These are phyloP conservation scores for Pleurotus pulmonarius DNA, from an alignment of 768 basidiomycete genomes.

Conservation along the genomic window DNA sequence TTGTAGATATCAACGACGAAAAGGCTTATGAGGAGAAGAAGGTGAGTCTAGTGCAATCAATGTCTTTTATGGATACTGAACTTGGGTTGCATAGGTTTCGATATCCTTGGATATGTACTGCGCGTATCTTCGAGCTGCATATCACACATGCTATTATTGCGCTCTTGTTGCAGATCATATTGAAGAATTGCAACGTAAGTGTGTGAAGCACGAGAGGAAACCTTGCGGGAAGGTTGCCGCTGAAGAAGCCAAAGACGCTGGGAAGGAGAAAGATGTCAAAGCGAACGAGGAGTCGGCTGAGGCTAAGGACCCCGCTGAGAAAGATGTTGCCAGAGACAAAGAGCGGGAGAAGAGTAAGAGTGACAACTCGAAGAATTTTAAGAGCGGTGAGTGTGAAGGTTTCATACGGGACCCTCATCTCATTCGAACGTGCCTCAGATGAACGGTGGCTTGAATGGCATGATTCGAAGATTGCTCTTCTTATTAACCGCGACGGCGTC, in stretches of 20 bases:
- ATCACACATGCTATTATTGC: constrained; percentile 98
- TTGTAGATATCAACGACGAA: constrained; percentile 58
- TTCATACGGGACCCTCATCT: neutral
- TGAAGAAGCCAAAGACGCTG: constrained; percentile 59
- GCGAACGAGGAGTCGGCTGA: constrained; percentile 34
- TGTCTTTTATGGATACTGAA: constrained; percentile 17
- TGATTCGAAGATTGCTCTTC: constrained; percentile 78
- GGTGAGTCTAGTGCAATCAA: constrained; percentile 37
- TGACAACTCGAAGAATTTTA: constrained; percentile 23
- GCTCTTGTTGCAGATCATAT: constrained; percentile 86
- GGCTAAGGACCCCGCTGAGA: constrained; percentile 35
- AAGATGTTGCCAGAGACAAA: constrained; percentile 32
- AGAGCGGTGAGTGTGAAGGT: constrained; percentile 53
- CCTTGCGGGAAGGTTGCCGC: constrained; percentile 58
- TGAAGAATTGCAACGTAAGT: constrained; percentile 94
- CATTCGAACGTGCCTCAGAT: constrained; percentile 38
- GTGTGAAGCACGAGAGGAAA: constrained; percentile 87
- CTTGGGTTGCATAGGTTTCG: constrained; percentile 46
- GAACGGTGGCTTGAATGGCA: constrained; percentile 89
- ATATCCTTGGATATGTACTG: constrained; percentile 90
- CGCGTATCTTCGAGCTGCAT: constrained; percentile 88
- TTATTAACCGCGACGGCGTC: constrained; percentile 74
- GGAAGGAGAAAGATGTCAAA: constrained; percentile 48
- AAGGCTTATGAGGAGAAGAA: constrained; percentile 67
- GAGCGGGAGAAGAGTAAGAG: constrained; percentile 33